These are phyloP conservation scores for Kodamaea arcana DNA, from an alignment of 1,139 yeast species.

Conservation along the genomic window DNA sequence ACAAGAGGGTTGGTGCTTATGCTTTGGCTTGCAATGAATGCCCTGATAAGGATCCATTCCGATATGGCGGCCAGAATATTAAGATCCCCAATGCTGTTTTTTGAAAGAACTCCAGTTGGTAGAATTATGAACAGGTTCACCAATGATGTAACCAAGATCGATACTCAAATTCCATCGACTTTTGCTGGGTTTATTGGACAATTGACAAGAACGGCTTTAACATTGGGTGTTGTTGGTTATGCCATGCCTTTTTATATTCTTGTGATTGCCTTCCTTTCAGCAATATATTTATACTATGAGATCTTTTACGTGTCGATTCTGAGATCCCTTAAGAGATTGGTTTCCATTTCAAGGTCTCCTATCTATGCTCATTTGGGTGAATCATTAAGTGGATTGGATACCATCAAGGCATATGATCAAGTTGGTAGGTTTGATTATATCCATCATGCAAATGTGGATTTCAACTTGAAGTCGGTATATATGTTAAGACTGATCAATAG, in stretches of 20 bases:
- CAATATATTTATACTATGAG: slow-evolving; percentile 51
- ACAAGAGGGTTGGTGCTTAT: slow-evolving; percentile 14
- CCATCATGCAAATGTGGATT: slow-evolving; percentile 58
- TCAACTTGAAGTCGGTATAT: slow-evolving; percentile 57
- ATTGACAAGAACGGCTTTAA: slow-evolving; percentile 40
- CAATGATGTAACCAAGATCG: slow-evolving; percentile 64
- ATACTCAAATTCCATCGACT: slow-evolving; percentile 46
- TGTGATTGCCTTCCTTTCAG: slow-evolving; percentile 36
- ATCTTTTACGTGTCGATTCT: slow-evolving; percentile 49
- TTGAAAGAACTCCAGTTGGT: slow-evolving; percentile 30
- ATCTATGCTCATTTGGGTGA: slow-evolving; percentile 64
- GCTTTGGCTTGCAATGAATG: slow-evolving; percentile 21
- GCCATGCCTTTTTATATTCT: slow-evolving; percentile 50
- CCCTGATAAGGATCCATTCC: slow-evolving; percentile 22
- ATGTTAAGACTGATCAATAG: slow-evolving; percentile 57
- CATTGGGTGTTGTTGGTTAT: slow-evolving; percentile 46
- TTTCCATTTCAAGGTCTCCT: slow-evolving; percentile 41
- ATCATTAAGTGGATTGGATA: slow-evolving; percentile 56
- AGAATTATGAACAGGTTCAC: slow-evolving; percentile 50
- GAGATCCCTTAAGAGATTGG: slow-evolving; percentile 51
- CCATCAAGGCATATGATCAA: slow-evolving; percentile 56
- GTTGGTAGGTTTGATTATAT: slow-evolving; percentile 48
- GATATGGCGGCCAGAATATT: slow-evolving; percentile 23
- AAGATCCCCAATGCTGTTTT: slow-evolving; percentile 28
- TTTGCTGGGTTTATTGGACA: slow-evolving; percentile 42